Percentiles rank a stretch among this genome's conserved stretches.
These are phyloP conservation scores for Scheffersomyces titani DNA, from an alignment of 1,139 yeast genomes.

Conservation along the genomic window DNA sequence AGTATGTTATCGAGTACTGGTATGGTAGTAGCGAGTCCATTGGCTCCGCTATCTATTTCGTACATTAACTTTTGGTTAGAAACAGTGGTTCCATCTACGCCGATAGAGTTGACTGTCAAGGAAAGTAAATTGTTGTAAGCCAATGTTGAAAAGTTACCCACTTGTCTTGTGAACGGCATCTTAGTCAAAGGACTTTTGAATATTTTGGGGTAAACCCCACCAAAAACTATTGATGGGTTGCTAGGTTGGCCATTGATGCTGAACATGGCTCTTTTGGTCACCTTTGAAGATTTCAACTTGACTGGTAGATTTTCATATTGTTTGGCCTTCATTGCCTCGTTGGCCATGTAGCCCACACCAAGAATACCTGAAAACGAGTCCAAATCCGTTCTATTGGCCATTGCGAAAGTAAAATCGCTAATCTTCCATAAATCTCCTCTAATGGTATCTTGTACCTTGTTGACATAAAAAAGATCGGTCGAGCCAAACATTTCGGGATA, in stretches of 20 bases:
- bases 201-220: slow-evolving; percentile 20
- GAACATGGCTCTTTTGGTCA: slow-evolving; percentile 13
- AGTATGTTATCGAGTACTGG: slow-evolving; percentile 18
- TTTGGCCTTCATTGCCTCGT: slow-evolving; percentile 5
- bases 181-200: slow-evolving; percentile 17
- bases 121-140: slow-evolving; percentile 12
- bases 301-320: slow-evolving; percentile 7
- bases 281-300: slow-evolving; percentile 14
- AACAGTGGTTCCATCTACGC: slow-evolving; percentile 11
- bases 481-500: slow-evolving; percentile 17
- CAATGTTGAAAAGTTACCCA: slow-evolving; percentile 9
- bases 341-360: slow-evolving; percentile 20
- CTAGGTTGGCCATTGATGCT: slow-evolving; percentile 15
- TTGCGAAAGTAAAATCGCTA: slow-evolving; percentile 10
- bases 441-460: slow-evolving; percentile 13
- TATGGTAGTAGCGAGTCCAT: slow-evolving; percentile 19
- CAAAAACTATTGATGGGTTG: slow-evolving; percentile 17
- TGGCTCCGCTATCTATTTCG: slow-evolving; percentile 23
- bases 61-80: slow-evolving; percentile 18
- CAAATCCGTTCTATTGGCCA: slow-evolving; percentile 5
- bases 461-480: slow-evolving; percentile 11
- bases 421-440: slow-evolving; percentile 4
- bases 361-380: slow-evolving; percentile 15
- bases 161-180: slow-evolving; percentile 16
- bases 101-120: slow-evolving; percentile 19